Conservation (phyloP, 1,284 basidiomycete species). For the Cystobasidium slooffiae region DNA sequence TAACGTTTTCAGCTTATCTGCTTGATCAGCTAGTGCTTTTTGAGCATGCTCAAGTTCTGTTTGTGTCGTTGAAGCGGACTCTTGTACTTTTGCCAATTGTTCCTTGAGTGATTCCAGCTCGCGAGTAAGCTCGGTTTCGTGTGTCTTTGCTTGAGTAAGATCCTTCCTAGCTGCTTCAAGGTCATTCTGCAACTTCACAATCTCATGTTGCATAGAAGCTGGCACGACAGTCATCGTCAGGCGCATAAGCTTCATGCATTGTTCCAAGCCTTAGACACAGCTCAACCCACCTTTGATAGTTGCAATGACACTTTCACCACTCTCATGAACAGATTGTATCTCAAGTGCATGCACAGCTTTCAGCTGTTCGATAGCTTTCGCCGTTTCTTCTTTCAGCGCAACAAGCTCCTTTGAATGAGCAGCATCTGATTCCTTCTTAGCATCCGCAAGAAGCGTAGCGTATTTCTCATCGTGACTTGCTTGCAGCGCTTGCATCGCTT, state of each 20-base stretch:
- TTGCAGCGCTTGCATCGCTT: slow-evolving; percentile 61
- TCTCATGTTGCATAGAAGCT: slow-evolving; percentile 49
- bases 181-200: slow-evolving; percentile 56
- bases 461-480: slow-evolving; percentile 69
- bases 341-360: slow-evolving; percentile 66
- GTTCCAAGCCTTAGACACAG: not conserved
- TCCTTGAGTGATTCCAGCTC: not conserved
- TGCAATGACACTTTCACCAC: slow-evolving; percentile 10
- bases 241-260: not conserved
- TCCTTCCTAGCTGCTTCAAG: slow-evolving; percentile 18
- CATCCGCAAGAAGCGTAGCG: slow-evolving; percentile 71
- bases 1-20: slow-evolving; percentile 64
- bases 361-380: slow-evolving; percentile 70
- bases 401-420: slow-evolving; percentile 72
- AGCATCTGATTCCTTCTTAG: slow-evolving; percentile 69
- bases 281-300: slow-evolving; percentile 7
- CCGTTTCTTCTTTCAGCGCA: slow-evolving; percentile 68
- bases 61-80: slow-evolving; percentile 74
- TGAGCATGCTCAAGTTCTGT: slow-evolving; percentile 78
- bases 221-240: not conserved
- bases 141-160: slow-evolving; percentile 1
- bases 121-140: not conserved
- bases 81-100: slow-evolving; percentile 57
- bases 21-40: slow-evolving; percentile 63
- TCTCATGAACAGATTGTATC: slow-evolving; percentile 68